These are phyloP conservation scores for Nevesoporus exiguus DNA, from an alignment of 768 basidiomycete species.

Conservation along the genomic window DNA sequence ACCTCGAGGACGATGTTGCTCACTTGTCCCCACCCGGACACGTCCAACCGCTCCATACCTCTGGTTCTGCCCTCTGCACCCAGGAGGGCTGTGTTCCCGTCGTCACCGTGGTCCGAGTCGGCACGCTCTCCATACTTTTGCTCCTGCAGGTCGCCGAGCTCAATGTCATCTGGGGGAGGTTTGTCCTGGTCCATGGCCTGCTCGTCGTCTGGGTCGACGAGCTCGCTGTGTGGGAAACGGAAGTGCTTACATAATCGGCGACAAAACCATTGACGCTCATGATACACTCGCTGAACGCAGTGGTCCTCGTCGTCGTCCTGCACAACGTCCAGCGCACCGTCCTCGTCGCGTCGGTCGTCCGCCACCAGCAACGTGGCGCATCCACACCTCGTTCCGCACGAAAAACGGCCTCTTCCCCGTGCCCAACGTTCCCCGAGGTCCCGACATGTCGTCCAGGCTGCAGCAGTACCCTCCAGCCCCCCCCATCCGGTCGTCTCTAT, in stretches of 20 bases:
- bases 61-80: constrained; percentile 29
- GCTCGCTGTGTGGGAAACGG: constrained; percentile 1
- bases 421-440: constrained; percentile 20
- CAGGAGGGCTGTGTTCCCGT: constrained; percentile 46
- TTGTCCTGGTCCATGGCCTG: neutral
- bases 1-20: constrained; percentile 72
- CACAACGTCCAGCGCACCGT: neutral
- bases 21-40: constrained; percentile 50
- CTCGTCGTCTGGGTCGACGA: neutral
- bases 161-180: neutral
- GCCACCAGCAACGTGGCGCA: constrained; percentile 7
- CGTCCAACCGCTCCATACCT: constrained; percentile 18
- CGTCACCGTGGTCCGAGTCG: constrained; percentile 22
- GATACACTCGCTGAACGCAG: constrained; percentile 18
- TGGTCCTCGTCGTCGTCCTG: neutral
- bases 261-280: constrained; percentile 30
- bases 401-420: constrained; percentile 6
- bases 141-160: neutral
- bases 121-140: neutral
- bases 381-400: constrained; percentile 10
- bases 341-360: constrained; percentile 15
- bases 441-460: constrained; percentile 61
- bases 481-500: constrained; percentile 54
- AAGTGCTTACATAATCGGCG: constrained; percentile 9
- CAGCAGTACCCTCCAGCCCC: constrained; percentile 45